Evolutionary conservation across 352 stramenopile genomes (phyloP).

Genomic region (Phytophthora citrophthora): DNA sequence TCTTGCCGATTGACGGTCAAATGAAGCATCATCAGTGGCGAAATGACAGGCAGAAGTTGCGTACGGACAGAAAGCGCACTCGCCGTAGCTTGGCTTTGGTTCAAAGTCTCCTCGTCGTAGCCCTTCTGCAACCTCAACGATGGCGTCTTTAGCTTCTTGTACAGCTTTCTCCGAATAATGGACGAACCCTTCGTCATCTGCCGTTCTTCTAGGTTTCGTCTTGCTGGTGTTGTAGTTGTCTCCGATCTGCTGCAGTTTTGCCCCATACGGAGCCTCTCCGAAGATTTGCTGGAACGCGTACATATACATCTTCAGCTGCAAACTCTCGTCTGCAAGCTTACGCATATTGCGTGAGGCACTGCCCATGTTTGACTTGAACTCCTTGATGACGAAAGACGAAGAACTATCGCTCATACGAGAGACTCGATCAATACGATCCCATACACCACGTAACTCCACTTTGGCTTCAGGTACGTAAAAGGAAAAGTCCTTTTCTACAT

Average conservation of each 20-base stretch:
- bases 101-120: slow-evolving; percentile 63
- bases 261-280: slow-evolving; percentile 55
- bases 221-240: slow-evolving; percentile 26
- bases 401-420: slow-evolving; percentile 1
- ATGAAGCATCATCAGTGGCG: slow-evolving; percentile 25
- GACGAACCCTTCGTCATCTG: slow-evolving; percentile 47
- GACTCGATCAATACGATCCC: slow-evolving; percentile 74
- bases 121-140: slow-evolving; percentile 38
- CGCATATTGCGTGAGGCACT: slow-evolving; percentile 54
- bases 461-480: slow-evolving; percentile 52
- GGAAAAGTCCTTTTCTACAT: slow-evolving; percentile 74
- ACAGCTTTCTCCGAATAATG: slow-evolving; percentile 36
- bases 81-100: slow-evolving; percentile 59
- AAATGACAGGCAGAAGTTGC: slow-evolving; percentile 62
- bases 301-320: slow-evolving; percentile 88
- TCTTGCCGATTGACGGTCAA: slow-evolving; percentile 16
- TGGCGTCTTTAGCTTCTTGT: slow-evolving; percentile 44
- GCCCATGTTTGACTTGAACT: slow-evolving; percentile 88
- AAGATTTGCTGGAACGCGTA: slow-evolving; percentile 73
- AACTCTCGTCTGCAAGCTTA: slow-evolving; percentile 62
- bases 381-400: slow-evolving; percentile 59
- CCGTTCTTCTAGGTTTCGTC: slow-evolving; percentile 9
- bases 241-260: slow-evolving; percentile 68
- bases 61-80: slow-evolving; percentile 79
- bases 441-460: slow-evolving; percentile 70